Evolutionary conservation across 805 yeast genomes (phyloP).

Genomic region (Torulaspora indica): DNA sequence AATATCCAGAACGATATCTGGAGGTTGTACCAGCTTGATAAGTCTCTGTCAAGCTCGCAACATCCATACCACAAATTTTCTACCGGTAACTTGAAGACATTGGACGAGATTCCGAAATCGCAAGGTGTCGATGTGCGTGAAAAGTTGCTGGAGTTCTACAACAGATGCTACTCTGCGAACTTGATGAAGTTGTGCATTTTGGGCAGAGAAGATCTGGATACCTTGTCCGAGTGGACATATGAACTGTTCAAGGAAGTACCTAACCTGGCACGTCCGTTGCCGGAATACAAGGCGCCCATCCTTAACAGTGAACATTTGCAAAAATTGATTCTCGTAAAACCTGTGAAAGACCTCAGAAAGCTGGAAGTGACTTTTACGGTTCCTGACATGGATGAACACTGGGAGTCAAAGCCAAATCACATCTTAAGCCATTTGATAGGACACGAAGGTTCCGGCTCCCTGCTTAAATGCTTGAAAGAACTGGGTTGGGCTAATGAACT

Average conservation of each 20-base stretch:
- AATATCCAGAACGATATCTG: constrained; percentile 85
- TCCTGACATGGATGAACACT: constrained; percentile 68
- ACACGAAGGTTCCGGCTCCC: constrained; percentile 87
- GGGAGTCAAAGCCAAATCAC: constrained; percentile 65
- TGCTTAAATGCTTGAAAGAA: constrained; percentile 62
- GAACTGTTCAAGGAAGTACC: constrained; percentile 60
- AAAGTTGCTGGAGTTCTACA: constrained; percentile 71
- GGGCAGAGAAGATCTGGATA: constrained; percentile 74
- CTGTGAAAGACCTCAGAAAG: constrained; percentile 74
- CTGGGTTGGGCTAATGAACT: constrained; percentile 77
- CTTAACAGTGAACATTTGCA: constrained; percentile 47
- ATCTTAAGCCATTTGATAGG: constrained; percentile 81
- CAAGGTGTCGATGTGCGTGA: constrained; percentile 72
- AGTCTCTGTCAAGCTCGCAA: constrained; percentile 59
- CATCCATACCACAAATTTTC: constrained; percentile 89
- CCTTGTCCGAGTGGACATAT: constrained; percentile 64
- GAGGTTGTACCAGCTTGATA: constrained; percentile 83
- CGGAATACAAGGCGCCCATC: constrained; percentile 41
- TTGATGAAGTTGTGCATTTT: constrained; percentile 81
- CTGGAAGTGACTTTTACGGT: constrained; percentile 64
- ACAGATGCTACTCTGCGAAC: constrained; percentile 71
- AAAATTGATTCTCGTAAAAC: constrained; percentile 60
- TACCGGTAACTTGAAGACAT: constrained; percentile 79
- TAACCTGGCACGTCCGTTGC: constrained; percentile 39
- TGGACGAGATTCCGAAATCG: constrained; percentile 58